Percentiles rank a stretch among this genome's conserved stretches.
Conservation (phyloP, 306 rosid species). For the Sphenostylis stenocarpa region DNA sequence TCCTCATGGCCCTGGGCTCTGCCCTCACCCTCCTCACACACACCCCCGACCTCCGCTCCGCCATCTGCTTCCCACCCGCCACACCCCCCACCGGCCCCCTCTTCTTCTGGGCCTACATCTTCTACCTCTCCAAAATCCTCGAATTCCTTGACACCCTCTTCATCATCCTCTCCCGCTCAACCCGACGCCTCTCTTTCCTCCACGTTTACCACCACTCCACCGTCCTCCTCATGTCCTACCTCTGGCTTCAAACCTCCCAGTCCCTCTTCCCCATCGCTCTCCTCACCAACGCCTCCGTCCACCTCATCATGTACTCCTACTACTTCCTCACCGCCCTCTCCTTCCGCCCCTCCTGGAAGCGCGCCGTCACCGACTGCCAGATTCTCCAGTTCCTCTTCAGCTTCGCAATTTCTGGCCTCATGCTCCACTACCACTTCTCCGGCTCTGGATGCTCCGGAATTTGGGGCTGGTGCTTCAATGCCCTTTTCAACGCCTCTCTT, state of each 20-base stretch:
- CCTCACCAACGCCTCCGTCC: slow-evolving; percentile 72
- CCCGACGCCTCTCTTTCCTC: slow-evolving; percentile 75
- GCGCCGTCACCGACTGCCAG: slow-evolving; percentile 72
- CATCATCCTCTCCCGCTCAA: slow-evolving; percentile 61
- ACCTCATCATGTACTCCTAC: slow-evolving; percentile 82
- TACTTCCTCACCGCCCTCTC: slow-evolving; percentile 64
- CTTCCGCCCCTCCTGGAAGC: slow-evolving; percentile 75
- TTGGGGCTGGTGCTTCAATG: slow-evolving; percentile 80
- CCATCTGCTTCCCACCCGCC: slow-evolving; percentile 62
- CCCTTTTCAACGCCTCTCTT: slow-evolving; percentile 71
- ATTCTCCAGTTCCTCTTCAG: slow-evolving; percentile 76
- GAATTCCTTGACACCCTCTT: slow-evolving; percentile 76
- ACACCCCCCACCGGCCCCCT: slow-evolving; percentile 68
- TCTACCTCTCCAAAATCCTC: slow-evolving; percentile 82
- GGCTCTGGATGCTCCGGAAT: slow-evolving; percentile 74
- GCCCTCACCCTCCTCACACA: slow-evolving; percentile 50
- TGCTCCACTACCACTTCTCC: slow-evolving; percentile 63
- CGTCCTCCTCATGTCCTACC: slow-evolving; percentile 69
- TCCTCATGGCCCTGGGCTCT: slow-evolving; percentile 60
- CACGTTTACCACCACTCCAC: slow-evolving; percentile 93
- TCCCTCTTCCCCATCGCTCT: slow-evolving; percentile 83
- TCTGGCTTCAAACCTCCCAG: slow-evolving; percentile 73
- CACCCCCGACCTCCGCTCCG: slow-evolving; percentile 41
- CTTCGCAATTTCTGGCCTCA: slow-evolving; percentile 62
- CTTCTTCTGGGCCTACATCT: slow-evolving; percentile 94